phyloP scores from a whole-genome alignment of 805 yeast genomes.

The Maudiozyma saulgeensis region DNA sequence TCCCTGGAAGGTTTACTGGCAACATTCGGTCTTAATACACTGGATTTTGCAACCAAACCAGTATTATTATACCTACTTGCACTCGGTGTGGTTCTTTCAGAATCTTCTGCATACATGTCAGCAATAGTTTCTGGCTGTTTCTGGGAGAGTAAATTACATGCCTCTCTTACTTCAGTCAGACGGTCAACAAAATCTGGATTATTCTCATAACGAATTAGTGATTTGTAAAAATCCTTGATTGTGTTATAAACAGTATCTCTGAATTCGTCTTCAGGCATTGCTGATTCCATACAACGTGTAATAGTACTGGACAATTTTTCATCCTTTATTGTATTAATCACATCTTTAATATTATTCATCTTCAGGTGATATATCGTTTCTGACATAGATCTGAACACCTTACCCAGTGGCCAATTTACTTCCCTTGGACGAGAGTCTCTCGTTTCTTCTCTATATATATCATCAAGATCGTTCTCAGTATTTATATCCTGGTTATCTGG shows the following conservation, averaged over 20 bases:
- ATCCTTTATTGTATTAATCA: constrained; percentile 11
- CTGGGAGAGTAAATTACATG: constrained; percentile 3
- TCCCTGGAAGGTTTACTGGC: background rate
- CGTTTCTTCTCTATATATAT: background rate
- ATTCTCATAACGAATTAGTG: constrained; percentile 9
- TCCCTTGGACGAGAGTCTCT: no score
- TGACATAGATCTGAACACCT: constrained; percentile 14
- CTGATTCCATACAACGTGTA: constrained; percentile 4
- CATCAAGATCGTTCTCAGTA: background rate
- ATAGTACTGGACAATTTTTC: constrained; percentile 3
- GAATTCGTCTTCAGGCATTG: constrained; percentile 8
- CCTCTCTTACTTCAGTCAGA: constrained; percentile 6
- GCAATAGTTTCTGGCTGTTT: constrained; percentile 4
- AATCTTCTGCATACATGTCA: constrained; percentile 9
- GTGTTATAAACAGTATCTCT: constrained; percentile 5
- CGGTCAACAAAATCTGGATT: constrained; percentile 10
- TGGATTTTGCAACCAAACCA: background rate
- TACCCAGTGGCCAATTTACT: constrained; percentile 11
- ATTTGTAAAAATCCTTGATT: constrained; percentile 9
- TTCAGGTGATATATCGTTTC: constrained; percentile 12
- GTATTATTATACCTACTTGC: constrained; percentile 9
- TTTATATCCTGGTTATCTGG: background rate
- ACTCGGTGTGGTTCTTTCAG: constrained; percentile 5
- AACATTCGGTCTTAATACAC: background rate
- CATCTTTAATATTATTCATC: constrained; percentile 9